Conservation (phyloP, 2,329 filamentous ascomycete genomes). For the Fusarium drepaniforme region DNA sequence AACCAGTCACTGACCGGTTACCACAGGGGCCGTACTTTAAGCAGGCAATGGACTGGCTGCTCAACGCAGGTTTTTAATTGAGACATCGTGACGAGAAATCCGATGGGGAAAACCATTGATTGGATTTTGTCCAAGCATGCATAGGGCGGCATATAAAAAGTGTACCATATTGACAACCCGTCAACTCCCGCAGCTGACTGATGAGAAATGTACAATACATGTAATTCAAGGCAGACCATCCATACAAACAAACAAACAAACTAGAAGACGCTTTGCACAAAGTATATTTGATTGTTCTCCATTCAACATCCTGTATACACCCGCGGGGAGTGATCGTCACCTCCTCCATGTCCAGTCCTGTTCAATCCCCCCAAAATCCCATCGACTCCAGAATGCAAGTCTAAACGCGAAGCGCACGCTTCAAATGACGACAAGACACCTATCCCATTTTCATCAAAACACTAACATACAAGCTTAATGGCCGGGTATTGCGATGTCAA, state of each 20-base stretch:
- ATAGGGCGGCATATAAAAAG: conserved; percentile 32
- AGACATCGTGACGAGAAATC: background rate
- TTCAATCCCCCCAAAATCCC: conserved; percentile 29
- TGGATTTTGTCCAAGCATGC: background rate
- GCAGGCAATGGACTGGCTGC: conserved; percentile 48
- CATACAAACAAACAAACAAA: conserved; percentile 22
- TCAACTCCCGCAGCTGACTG: conserved; percentile 23
- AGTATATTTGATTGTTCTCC: conserved; percentile 43
- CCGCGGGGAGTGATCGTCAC: conserved; percentile 37
- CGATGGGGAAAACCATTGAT: background rate
- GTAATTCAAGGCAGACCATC: conserved; percentile 43
- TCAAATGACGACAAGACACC: conserved; percentile 42
- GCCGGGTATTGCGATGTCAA: conserved; percentile 29
- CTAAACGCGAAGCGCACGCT: conserved; percentile 45
- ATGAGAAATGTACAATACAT: conserved; percentile 46
- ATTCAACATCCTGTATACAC: conserved; percentile 42
- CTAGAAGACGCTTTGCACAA: conserved; percentile 29
- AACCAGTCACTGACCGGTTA: conserved; percentile 12
- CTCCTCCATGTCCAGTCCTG: conserved; percentile 23
- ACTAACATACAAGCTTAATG: conserved; percentile 47
- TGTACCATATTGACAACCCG: conserved; percentile 45
- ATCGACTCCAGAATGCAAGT: conserved; percentile 47
- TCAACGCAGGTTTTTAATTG: conserved; percentile 51
- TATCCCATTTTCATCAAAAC: conserved; percentile 41
- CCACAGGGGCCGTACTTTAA: conserved; percentile 50